Base-by-base conservation (phyloP, 2,329 filamentous ascomycete genomes). In the Alternaria rosae region DNA sequence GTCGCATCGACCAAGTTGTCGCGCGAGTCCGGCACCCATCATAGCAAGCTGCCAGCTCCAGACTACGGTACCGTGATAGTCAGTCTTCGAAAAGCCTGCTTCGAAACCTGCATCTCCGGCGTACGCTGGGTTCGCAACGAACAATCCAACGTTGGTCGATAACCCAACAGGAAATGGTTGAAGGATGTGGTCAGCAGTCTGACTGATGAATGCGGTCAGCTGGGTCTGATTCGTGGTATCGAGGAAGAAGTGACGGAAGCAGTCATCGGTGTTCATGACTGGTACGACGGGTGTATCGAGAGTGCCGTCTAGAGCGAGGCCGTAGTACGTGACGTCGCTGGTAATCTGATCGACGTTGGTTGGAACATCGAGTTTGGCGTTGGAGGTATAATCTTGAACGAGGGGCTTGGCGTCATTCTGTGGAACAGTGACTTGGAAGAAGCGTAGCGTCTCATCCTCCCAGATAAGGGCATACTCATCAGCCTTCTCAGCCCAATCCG, bases 11-110 rank as follows among this genome's bases (percentile, higher is more conserved):
- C 71, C 82, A 6, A 90, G 80, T 67, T 90, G 88, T 3, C 82
- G 75, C 58, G 88, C 84, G 0, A 91, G 74, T 0, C 88, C 88
- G 10, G 83, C 83, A 0, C 85, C 88, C 85, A 90, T 88, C 83
- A 90, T 88, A 0, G 87, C 84, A 5, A 90, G 78, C 57, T 87
- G 88, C 87, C 87, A 91, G 45, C 83, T 84, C 88, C 87, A 90
- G 1, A 91, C 81, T 0, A 91, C 88, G 0, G 88, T 88, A 0
- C 87, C 88, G 59, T 90, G 88, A 66, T 88, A 91, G 0, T 85
- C 86, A 4, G 80, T 79, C n/a, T 83, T 86, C 1, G 85, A 86
- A 64, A 85, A 90, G 54, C 85, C 85, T 0, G 74, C 77, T 0
- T 83, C 81, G 42, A 76, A 71, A 0, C 74, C 78, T 0, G 81